A percentile compares a stretch with the other conserved stretches of the same genome.
These are phyloP conservation scores for Mycothermus thermophilus DNA, from an alignment of 495 filamentous ascomycete genomes.

Conservation along the genomic window DNA sequence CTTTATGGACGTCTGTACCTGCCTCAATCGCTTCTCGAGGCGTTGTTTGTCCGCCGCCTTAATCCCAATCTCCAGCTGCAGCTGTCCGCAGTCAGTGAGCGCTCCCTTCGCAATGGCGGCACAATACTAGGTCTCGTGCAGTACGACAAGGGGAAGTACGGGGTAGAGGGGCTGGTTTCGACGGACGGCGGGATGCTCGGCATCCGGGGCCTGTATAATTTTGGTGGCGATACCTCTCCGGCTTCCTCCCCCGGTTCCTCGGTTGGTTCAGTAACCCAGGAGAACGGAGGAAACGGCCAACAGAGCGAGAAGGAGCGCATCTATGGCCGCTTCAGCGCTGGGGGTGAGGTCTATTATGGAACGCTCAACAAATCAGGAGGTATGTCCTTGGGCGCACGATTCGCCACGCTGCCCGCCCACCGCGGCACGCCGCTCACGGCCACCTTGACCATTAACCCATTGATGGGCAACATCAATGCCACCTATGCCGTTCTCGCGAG, in stretches of 20 bases:
- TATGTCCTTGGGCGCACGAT: slow-evolving; percentile 62
- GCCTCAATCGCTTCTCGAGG: slow-evolving; percentile 71
- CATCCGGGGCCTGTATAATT: slow-evolving; percentile 83
- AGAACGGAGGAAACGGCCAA: slow-evolving; percentile 8
- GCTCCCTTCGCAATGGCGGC: slow-evolving; percentile 57
- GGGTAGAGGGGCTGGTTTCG: slow-evolving; percentile 79
- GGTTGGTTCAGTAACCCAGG: slow-evolving; percentile 8
- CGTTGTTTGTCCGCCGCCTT: slow-evolving; percentile 69
- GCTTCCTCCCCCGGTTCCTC: neutral
- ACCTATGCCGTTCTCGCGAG: slow-evolving; percentile 83
- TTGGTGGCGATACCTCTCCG: slow-evolving; percentile 62
- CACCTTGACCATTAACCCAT: slow-evolving; percentile 76
- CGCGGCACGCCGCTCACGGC: slow-evolving; percentile 79
- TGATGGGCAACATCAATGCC: slow-evolving; percentile 82
- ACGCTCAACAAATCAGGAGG: slow-evolving; percentile 82
- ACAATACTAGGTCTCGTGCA: slow-evolving; percentile 68
- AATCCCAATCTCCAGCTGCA: slow-evolving; percentile 67
- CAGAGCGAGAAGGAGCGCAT: slow-evolving; percentile 33
- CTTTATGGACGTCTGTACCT: slow-evolving; percentile 85
- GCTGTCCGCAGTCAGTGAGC: slow-evolving; percentile 68
- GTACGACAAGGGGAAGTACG: slow-evolving; percentile 78
- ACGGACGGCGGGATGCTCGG: slow-evolving; percentile 85
- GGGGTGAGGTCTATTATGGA: slow-evolving; percentile 92
- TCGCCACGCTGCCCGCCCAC: slow-evolving; percentile 80
- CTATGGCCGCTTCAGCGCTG: slow-evolving; percentile 59